Evolutionary conservation across 192 early-diverging fungal genomes (phyloP).

Genomic region (Linnemannia elongata): DNA sequence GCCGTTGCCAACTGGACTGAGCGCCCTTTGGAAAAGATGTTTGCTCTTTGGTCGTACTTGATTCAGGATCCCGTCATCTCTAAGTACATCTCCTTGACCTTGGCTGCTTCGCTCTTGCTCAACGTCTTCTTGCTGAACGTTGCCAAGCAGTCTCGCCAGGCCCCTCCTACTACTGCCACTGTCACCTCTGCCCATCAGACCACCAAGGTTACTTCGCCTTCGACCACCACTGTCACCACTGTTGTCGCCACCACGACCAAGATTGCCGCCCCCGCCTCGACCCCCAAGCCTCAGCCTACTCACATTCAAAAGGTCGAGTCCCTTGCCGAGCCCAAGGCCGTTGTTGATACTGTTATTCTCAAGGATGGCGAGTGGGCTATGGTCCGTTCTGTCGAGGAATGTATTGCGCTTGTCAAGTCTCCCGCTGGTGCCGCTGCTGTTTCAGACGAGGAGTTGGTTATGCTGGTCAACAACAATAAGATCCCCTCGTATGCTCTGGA

Average conservation of each 20-base stretch:
- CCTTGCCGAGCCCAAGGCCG: constrained; percentile 45
- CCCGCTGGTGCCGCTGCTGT: constrained; percentile 63
- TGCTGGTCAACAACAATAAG: constrained; percentile 77
- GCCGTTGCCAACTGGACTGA: constrained; percentile 48
- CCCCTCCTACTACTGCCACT: constrained; percentile 25
- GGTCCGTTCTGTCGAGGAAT: constrained; percentile 61
- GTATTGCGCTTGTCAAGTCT: constrained; percentile 58
- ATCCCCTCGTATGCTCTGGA: constrained; percentile 92
- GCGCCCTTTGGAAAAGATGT: constrained; percentile 59
- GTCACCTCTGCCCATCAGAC: neutral
- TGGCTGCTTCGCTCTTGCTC: constrained; percentile 65
- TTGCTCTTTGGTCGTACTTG: constrained; percentile 64
- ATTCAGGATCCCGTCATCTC: constrained; percentile 70
- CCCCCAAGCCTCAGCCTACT: constrained; percentile 29
- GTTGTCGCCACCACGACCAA: constrained; percentile 50
- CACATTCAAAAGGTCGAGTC: constrained; percentile 46
- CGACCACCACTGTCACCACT: constrained; percentile 43
- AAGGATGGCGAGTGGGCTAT: constrained; percentile 31
- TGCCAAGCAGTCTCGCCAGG: constrained; percentile 66
- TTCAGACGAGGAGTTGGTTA: constrained; percentile 82
- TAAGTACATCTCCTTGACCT: constrained; percentile 65
- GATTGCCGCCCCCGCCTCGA: constrained; percentile 35
- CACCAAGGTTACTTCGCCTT: constrained; percentile 5
- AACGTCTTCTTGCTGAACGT: constrained; percentile 73
- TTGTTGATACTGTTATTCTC: constrained; percentile 10